Evolutionary conservation across 2,329 filamentous ascomycete species (phyloP).

Genomic region (Colletotrichum filicis): DNA sequence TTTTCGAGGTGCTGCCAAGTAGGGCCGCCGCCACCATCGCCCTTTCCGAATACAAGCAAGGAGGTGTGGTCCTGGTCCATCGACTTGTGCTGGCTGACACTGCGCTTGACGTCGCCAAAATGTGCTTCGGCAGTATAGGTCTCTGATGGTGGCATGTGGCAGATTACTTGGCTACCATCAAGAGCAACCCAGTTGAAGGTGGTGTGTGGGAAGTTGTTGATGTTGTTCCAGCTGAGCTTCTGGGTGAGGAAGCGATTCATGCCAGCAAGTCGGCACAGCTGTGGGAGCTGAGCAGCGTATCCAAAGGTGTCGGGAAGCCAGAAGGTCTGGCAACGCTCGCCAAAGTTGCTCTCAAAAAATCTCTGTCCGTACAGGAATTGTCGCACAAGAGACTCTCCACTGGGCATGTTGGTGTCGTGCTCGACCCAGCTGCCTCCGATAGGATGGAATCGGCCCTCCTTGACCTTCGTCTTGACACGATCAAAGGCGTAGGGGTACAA

Average conservation of each 20-base stretch:
- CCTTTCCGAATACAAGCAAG: conserved; percentile 93
- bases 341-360: conserved; percentile 94
- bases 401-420: conserved; percentile 97
- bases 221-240: conserved; percentile 99
- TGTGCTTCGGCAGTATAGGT: conserved; percentile 96
- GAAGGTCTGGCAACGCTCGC: conserved; percentile 88
- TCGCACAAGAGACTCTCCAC: conserved; percentile 90
- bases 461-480: conserved; percentile 90
- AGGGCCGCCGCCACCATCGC: conserved; percentile 94
- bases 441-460: conserved; percentile 90
- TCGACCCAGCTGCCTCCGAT: conserved; percentile 99
- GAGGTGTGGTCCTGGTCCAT: conserved; percentile 93
- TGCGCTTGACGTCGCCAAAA: conserved; percentile 93
- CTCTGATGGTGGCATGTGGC: conserved; percentile 96
- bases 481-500: conserved; percentile 90
- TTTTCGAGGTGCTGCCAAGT: conserved; percentile 96
- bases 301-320: conserved; percentile 99
- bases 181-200: conserved; percentile 99
- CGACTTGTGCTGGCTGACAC: conserved; percentile 92
- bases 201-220: conserved; percentile 98
- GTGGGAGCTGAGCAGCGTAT: conserved; percentile 94
- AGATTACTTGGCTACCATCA: conserved; percentile 95
- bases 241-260: conserved; percentile 98
- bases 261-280: conserved; percentile 91
- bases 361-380: conserved; percentile 97